Percentiles rank a stretch among this genome's conserved stretches.
These are phyloP conservation scores for Mayamaea pseudoterrestris DNA, from an alignment of 108 stramenopile species.

Conservation along the genomic window DNA sequence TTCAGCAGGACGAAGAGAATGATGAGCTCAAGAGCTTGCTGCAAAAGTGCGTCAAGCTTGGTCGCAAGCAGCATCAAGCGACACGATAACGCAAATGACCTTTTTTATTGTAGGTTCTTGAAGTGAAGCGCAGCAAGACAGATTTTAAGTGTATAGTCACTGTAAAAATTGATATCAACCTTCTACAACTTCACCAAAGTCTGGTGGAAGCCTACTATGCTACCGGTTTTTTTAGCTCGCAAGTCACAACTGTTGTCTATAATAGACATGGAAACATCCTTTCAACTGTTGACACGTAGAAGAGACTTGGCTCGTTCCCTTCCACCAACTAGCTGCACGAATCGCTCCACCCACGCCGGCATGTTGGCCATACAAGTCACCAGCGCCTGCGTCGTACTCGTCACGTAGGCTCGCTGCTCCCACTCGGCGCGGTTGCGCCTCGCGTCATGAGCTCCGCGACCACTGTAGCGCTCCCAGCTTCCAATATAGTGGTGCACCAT, in stretches of 20 bases:
- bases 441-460: slow-evolving; percentile 3
- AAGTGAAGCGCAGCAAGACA: too few species aligned
- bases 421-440: slow-evolving; percentile 14
- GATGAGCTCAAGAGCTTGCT: slow-evolving; percentile 30
- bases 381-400: slow-evolving; percentile 6
- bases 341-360: slow-evolving; percentile 11
- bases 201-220: too few species aligned
- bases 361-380: slow-evolving; percentile 8
- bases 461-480: slow-evolving; percentile 24
- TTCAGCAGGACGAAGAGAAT: slow-evolving; percentile 28
- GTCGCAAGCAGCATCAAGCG: slow-evolving; percentile 24
- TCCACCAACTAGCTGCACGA: slow-evolving; percentile 4
- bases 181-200: too few species aligned
- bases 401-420: slow-evolving; percentile 14
- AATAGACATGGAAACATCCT: too few species aligned
- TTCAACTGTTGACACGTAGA: too few species aligned
- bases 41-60: slow-evolving; percentile 23
- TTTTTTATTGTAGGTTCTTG: too few species aligned
- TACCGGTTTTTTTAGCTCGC: too few species aligned
- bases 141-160: too few species aligned
- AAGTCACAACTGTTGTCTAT: too few species aligned
- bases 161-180: too few species aligned
- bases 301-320: slow-evolving; percentile 7
- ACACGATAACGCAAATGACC: too few species aligned
- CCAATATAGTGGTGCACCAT: slow-evolving; percentile 24